Evolutionary conservation across 1,139 yeast species (phyloP).

Genomic region (Suhomyces maxii): DNA sequence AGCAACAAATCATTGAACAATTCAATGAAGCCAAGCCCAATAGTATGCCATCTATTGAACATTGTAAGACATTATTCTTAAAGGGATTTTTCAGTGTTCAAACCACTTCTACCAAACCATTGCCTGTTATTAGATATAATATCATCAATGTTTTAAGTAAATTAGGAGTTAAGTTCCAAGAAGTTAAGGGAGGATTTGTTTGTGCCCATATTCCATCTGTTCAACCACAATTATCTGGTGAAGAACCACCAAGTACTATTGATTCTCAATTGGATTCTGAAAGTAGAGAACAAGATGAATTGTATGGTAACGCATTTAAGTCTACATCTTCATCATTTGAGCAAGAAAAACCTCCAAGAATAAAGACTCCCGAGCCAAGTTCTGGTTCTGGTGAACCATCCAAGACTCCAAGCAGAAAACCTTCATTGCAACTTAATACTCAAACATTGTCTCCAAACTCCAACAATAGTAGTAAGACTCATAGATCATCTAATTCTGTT

Average conservation of each 20-base stretch:
- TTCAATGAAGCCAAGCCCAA: constrained; percentile 72
- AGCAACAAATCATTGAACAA: constrained; percentile 64
- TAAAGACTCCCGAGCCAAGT: constrained; percentile 29
- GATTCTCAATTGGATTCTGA: constrained; percentile 8
- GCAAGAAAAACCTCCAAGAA: constrained; percentile 19
- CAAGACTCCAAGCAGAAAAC: constrained; percentile 40
- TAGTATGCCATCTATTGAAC: constrained; percentile 91
- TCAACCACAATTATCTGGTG: constrained; percentile 14
- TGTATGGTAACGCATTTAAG: constrained; percentile 47
- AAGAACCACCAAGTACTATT: constrained; percentile 4
- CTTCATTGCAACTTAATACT: constrained; percentile 37
- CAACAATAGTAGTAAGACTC: constrained; percentile 22
- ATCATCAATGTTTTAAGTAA: constrained; percentile 76
- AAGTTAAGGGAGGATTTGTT: constrained; percentile 91
- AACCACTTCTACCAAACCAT: constrained; percentile 89
- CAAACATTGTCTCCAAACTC: constrained; percentile 29
- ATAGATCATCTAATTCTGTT: constrained; percentile 32
- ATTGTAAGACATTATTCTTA: constrained; percentile 85
- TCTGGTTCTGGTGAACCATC: constrained; percentile 15
- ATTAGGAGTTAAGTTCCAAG: constrained; percentile 79
- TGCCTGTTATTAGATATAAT: constrained; percentile 84
- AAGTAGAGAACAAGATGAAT: constrained; percentile 21
- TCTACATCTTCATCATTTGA: constrained; percentile 37
- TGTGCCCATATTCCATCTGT: constrained; percentile 70
- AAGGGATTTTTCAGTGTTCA: constrained; percentile 96